Evolutionary conservation across 768 basidiomycete species (phyloP).

Genomic region (Collybiopsis luxurians): DNA sequence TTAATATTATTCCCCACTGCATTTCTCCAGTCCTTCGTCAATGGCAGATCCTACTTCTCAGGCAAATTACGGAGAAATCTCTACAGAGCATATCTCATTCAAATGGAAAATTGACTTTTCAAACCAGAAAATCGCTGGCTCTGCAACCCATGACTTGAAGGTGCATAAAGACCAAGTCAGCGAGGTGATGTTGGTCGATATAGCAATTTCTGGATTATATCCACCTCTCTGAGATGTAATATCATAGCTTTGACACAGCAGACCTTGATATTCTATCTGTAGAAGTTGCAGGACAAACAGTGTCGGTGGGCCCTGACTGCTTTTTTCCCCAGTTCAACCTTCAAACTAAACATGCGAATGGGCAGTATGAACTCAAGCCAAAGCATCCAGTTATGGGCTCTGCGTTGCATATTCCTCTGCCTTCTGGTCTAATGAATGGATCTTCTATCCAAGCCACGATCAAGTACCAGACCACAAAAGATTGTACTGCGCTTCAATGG

Average conservation of each 20-base stretch:
- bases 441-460: conserved; percentile 53
- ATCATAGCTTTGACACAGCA: conserved; percentile 68
- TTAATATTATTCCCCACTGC: no score
- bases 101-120: conserved; percentile 81
- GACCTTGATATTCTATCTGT: conserved; percentile 60
- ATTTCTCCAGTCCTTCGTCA: no score
- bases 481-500: conserved; percentile 84
- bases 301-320: conserved; percentile 35
- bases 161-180: conserved; percentile 51
- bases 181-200: conserved; percentile 50
- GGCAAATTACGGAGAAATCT: conserved; percentile 72
- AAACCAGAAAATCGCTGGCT: conserved; percentile 57
- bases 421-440: conserved; percentile 36
- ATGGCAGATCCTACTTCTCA: conserved; percentile 66
- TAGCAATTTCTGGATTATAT: neutral
- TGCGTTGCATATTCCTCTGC: conserved; percentile 61
- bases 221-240: neutral
- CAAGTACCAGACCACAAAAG: conserved; percentile 69
- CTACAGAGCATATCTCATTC: conserved; percentile 65
- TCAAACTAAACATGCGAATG: neutral
- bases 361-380: conserved; percentile 50
- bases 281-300: conserved; percentile 48
- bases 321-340: neutral
- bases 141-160: conserved; percentile 58
- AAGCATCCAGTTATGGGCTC: conserved; percentile 77